phyloP scores from a whole-genome alignment of 2,329 filamentous ascomycete genomes.

The Claviceps cyperi region DNA sequence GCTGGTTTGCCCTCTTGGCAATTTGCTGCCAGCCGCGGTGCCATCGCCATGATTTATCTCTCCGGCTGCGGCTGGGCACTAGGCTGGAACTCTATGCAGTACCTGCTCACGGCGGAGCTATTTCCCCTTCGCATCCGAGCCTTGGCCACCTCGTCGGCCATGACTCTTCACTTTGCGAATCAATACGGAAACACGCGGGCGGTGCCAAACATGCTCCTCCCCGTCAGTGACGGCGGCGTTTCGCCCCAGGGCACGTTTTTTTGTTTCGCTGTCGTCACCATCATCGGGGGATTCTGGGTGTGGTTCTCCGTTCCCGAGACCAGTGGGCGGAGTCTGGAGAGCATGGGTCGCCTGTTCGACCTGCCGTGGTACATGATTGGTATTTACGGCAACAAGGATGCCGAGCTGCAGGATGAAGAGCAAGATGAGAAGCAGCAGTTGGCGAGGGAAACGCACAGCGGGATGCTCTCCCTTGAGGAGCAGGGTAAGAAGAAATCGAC shows the following conservation, averaged over 20 bases:
- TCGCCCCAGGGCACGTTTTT: conserved; percentile 57
- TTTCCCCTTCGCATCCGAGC: conserved; percentile 63
- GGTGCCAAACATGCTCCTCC: conserved; percentile 59
- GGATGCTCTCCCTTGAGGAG: conserved; percentile 4
- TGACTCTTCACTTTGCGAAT: conserved; percentile 68
- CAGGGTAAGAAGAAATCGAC: too few species aligned
- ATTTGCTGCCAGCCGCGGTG: conserved; percentile 45
- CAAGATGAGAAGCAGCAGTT: conserved; percentile 29
- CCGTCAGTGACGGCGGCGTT: conserved; percentile 29
- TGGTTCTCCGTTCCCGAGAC: conserved; percentile 63
- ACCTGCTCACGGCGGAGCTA: conserved; percentile 62
- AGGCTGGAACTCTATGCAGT: conserved; percentile 66
- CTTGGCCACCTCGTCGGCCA: conserved; percentile 54
- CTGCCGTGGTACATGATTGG: conserved; percentile 66
- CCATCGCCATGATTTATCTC: conserved; percentile 60
- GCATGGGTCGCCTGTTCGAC: conserved; percentile 57
- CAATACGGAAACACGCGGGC: conserved; percentile 66
- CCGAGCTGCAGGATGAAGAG: conserved; percentile 29
- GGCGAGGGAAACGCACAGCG: conserved; percentile 17
- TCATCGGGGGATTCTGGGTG: conserved; percentile 55
- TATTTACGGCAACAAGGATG: conserved; percentile 35
- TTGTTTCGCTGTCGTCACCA: conserved; percentile 56
- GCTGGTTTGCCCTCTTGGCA: conserved; percentile 33
- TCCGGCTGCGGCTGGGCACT: conserved; percentile 56
- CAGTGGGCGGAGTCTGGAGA: conserved; percentile 47